Evolutionary conservation across 177 flowering plant species (phyloP), one percentile per base, ranked within the genome.

Genomic region (Vitis hybrid): DNA sequence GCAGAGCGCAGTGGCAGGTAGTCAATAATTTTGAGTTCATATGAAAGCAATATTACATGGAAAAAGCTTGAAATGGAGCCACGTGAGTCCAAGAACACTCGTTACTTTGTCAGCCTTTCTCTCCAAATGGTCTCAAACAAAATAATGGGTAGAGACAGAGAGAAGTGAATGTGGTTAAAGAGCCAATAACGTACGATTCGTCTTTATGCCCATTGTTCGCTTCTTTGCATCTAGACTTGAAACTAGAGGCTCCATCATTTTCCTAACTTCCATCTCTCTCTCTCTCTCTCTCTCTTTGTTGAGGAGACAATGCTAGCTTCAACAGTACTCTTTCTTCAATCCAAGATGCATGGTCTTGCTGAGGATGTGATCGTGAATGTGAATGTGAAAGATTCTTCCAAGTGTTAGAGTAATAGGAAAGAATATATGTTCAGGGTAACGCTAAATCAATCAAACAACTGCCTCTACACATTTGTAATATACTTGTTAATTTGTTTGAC

Each of bases 141-240:
- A 55, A 55, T 14, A 12, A 55, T 11, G 5, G 55, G 13, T 10
- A 51, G 51, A 64, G 67, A 10, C 3, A 21, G 22, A 51, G 45
- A 13, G 13, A 16, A 65, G 16, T 64, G 26, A 55, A 55, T 16
- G 19, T 55, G 13, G 52, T 21, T 19, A 48, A 50, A 22, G 9
- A 21, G 48, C 48, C 48, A 39, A 3, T 6, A 63, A 39, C 51
- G 45, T 31, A 51, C 68, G 21, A 1, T 65, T 65, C 68, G 58
- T 65, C 68, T 51, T 65, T 52, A 65, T 45, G 45, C 29, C 26
- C 68, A 51, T 22, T 56, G 58, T 65, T 51, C 68, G 10, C 58
- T 52, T 19, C 68, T 52, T 19, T 65, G 58, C 2, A 22, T 29
- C 68, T 51, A 64, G 50, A 14, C 56, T 19, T 50, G 10, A 50